Percentiles rank a stretch among this genome's conserved stretches.
Evolutionary conservation across 768 basidiomycete species (phyloP).

Genomic region (Trametes coccinea): DNA sequence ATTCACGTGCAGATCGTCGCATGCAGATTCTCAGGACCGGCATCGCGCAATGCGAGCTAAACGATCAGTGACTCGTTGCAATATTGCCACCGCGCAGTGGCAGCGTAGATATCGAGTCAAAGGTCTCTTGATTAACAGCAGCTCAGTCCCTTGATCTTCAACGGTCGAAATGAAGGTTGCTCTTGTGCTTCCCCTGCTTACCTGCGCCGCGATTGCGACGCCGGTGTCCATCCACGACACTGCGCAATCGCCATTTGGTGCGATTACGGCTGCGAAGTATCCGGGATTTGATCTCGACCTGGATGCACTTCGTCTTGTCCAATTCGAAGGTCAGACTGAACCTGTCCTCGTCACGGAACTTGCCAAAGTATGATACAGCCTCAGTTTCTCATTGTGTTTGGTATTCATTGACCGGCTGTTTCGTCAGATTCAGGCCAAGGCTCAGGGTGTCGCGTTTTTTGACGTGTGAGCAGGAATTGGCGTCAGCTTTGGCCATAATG

Average conservation of each 20-base stretch:
- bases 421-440: slow-evolving; percentile 71
- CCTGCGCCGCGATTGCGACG: slow-evolving; percentile 42
- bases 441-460: slow-evolving; percentile 78
- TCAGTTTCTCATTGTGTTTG: slow-evolving; percentile 1
- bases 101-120: too few relatives aligned
- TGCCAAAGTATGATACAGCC: slow-evolving; percentile 61
- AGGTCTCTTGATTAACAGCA: too few relatives aligned
- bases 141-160: too few relatives aligned
- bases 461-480: slow-evolving; percentile 57
- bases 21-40: too few relatives aligned
- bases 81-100: too few relatives aligned
- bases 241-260: slow-evolving; percentile 43
- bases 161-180: slow-evolving; percentile 49
- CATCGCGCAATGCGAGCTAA: too few relatives aligned
- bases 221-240: slow-evolving; percentile 28
- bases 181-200: slow-evolving; percentile 43
- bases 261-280: slow-evolving; percentile 32
- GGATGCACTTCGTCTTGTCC: slow-evolving; percentile 68
- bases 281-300: slow-evolving; percentile 76
- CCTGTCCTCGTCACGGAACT: slow-evolving; percentile 85
- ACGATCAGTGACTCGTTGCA: too few relatives aligned
- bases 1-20: too few relatives aligned
- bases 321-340: slow-evolving; percentile 59
- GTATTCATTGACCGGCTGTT: background rate
- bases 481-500: too few relatives aligned